Evolutionary conservation across 2,329 filamentous ascomycete species (phyloP), one percentile per base, ranked within the genome.

Genomic region (Magnaporthiopsis incrustans): DNA sequence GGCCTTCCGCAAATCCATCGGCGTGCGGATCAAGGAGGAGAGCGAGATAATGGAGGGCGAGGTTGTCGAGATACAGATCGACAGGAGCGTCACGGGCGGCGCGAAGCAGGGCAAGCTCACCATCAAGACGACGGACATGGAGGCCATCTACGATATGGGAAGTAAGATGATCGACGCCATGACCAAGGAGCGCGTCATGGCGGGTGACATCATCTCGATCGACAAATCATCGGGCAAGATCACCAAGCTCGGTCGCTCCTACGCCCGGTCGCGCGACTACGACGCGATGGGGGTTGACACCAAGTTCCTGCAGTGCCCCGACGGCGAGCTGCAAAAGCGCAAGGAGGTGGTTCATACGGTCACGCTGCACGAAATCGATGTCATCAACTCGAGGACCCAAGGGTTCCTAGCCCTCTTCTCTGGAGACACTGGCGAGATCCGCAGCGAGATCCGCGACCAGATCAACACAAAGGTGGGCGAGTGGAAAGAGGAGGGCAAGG

Each of bases 111-210:
- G 95, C 73, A 99, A 99, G 79, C 88, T 99, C 68, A 99, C 95
- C 26, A 97, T 99, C 81, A 99, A 99, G 81, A 99, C 95, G 14
- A 98, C 94, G 65, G 95, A 99, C 76, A 99, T 99, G 95, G 95
- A 99, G 78, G 97, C 95, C 15, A 91, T 99, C 69, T 99, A 98
- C 79, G 95, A 99, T 73, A 97, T 99, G 93, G 95, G 95, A 68
- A 94, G 90, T 69, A 98, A 98, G 80, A 98, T 99, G 95, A 99
- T 99, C 69, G 95, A 99, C 74, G 92, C 92, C 68, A 97, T 99
- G 92, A 97, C 93, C 69, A 98, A 98, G 79, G 95, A 99, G 81
- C 94, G 96, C 72, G 92, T 99, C 68, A 97, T 98, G 89, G 95
- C 95, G 5, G 95, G 95, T 71, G 95, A 99, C 75, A 95, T 99